Conservation (phyloP, 1,139 yeast genomes). For the Sugiyamaella paludigena region DNA sequence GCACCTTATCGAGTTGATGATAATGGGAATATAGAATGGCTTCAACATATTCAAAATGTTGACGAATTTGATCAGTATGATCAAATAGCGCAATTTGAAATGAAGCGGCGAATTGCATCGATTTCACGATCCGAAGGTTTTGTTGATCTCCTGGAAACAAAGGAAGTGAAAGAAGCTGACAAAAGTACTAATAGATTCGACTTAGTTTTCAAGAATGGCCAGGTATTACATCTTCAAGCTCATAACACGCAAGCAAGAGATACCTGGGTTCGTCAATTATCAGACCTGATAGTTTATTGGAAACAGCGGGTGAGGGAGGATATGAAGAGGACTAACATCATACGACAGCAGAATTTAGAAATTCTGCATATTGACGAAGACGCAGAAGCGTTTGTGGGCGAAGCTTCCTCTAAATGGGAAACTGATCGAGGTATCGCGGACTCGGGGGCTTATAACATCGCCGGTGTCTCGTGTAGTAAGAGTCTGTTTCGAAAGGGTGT, state of each 20-base stretch:
- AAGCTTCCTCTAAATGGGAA: conserved; percentile 54
- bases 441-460: conserved; percentile 52
- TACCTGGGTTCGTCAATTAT: conserved; percentile 61
- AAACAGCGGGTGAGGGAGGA: conserved; percentile 46
- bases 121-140: conserved; percentile 59
- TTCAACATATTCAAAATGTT: conserved; percentile 39
- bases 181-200: conserved; percentile 41
- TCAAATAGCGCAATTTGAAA: conserved; percentile 56
- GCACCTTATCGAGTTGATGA: conserved; percentile 50
- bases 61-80: conserved; percentile 53
- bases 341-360: conserved; percentile 49
- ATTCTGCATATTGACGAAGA: conserved; percentile 53
- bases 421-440: conserved; percentile 53
- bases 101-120: conserved; percentile 57
- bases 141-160: conserved; percentile 56
- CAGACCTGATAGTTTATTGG: conserved; percentile 59
- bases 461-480: conserved; percentile 56
- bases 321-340: conserved; percentile 36
- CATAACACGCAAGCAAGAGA: conserved; percentile 47
- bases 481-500: conserved; percentile 61
- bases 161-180: conserved; percentile 37
- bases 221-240: conserved; percentile 56
- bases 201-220: conserved; percentile 49
- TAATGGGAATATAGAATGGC: conserved; percentile 60
- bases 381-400: conserved; percentile 56